These are phyloP conservation scores for Begonia fuchsioides DNA, from an alignment of 306 rosid species.

Conservation along the genomic window DNA sequence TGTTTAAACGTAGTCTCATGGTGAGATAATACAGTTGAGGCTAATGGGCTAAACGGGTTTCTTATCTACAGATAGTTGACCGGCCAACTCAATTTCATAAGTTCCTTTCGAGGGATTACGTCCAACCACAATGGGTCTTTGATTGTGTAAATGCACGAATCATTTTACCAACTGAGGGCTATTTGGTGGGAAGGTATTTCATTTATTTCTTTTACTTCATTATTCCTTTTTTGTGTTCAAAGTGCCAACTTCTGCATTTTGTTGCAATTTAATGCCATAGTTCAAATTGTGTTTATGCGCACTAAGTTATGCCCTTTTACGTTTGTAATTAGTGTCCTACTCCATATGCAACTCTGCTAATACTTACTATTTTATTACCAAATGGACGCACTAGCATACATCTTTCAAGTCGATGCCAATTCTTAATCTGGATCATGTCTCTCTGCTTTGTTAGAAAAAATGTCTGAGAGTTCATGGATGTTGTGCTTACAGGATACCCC, in stretches of 20 bases:
- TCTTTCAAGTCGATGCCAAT: too few relatives aligned
- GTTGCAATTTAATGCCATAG: too few relatives aligned
- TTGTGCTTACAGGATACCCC: slow-evolving; percentile 48
- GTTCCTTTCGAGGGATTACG: slow-evolving; percentile 65
- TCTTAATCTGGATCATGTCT: neutral
- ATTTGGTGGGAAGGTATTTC: slow-evolving; percentile 77
- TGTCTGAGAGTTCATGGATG: slow-evolving; percentile 2
- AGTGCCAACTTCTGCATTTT: too few relatives aligned
- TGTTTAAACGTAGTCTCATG: slow-evolving; percentile 3
- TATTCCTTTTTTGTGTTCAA: too few relatives aligned
- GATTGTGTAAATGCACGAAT: slow-evolving; percentile 70
- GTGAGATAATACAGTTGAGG: neutral
- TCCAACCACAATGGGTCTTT: slow-evolving; percentile 94
- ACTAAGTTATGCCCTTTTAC: too few relatives aligned
- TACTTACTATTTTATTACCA: too few relatives aligned
- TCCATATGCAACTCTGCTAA: too few relatives aligned
- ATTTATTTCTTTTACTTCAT: neutral
- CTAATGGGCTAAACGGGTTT: neutral
- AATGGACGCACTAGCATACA: too few relatives aligned
- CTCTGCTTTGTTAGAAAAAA: neutral
- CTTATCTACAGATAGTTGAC: slow-evolving; percentile 55
- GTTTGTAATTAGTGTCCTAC: too few relatives aligned
- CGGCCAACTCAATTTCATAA: slow-evolving; percentile 58
- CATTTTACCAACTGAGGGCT: slow-evolving; percentile 57
- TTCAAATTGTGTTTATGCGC: too few relatives aligned